Percentiles rank a stretch among this genome's conserved stretches.
phyloP scores from a whole-genome alignment of 805 yeast genomes.

The Cyberlindnera euphorbiiphila region DNA sequence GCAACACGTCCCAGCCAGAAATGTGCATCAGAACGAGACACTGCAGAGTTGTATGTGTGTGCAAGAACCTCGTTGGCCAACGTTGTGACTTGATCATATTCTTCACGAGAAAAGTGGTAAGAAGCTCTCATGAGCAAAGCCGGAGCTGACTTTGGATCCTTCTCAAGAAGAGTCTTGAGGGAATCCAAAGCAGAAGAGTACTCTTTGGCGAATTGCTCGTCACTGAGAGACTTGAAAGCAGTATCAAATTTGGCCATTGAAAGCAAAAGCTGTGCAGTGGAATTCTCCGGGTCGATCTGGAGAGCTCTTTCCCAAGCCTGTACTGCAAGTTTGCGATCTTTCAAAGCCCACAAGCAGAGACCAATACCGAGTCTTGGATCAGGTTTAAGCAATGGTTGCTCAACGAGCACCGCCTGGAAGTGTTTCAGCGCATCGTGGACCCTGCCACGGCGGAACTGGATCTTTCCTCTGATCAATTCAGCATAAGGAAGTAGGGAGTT shows the following conservation, averaged over 20 bases:
- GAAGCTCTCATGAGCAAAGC: slow-evolving; percentile 65
- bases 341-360: slow-evolving; percentile 85
- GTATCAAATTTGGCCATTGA: slow-evolving; percentile 66
- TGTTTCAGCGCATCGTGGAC: slow-evolving; percentile 70
- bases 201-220: slow-evolving; percentile 52
- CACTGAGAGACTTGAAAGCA: slow-evolving; percentile 52
- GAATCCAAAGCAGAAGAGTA: slow-evolving; percentile 59
- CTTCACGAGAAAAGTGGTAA: slow-evolving; percentile 66
- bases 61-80: slow-evolving; percentile 50
- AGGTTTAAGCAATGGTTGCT: slow-evolving; percentile 76
- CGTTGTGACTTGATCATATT: slow-evolving; percentile 52
- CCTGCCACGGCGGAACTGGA: slow-evolving; percentile 67
- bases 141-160: slow-evolving; percentile 49
- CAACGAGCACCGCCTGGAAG: slow-evolving; percentile 76
- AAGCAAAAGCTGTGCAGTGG: slow-evolving; percentile 59
- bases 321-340: slow-evolving; percentile 71
- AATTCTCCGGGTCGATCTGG: slow-evolving; percentile 51
- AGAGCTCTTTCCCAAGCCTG: slow-evolving; percentile 79
- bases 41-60: slow-evolving; percentile 34
- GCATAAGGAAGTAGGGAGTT: slow-evolving; percentile 67
- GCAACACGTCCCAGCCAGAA: slow-evolving; percentile 86
- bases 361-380: slow-evolving; percentile 96
- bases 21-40: slow-evolving; percentile 54
- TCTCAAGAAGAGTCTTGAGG: slow-evolving; percentile 32
- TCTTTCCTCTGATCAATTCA: slow-evolving; percentile 77